Conservation (phyloP, 306 rosid genomes). For the Cucurbita argyrosperma region DNA sequence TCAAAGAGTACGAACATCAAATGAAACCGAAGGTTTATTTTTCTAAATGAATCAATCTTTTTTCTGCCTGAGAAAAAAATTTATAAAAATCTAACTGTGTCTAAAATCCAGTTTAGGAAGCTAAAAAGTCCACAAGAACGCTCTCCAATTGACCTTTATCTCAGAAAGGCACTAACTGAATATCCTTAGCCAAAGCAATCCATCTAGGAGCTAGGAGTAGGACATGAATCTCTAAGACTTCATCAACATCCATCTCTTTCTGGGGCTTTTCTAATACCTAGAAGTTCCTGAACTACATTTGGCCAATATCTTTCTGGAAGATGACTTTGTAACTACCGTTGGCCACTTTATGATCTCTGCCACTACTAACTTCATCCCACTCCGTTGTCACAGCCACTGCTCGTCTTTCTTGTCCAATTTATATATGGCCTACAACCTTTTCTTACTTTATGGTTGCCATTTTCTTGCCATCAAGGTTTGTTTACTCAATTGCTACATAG, state of each 20-base stretch:
- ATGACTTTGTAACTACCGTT: not conserved
- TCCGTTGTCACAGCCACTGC: not conserved
- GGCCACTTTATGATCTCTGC: not conserved
- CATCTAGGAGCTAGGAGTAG: not conserved
- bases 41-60: not conserved
- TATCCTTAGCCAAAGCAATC: not conserved
- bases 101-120: not conserved
- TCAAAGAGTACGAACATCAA: conserved; percentile 69
- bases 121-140: not conserved
- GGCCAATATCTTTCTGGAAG: not conserved
- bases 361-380: not conserved
- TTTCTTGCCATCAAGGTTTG: not conserved
- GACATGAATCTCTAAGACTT: not conserved
- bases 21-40: conserved; percentile 75
- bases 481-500: not conserved
- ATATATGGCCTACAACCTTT: not conserved
- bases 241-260: not conserved
- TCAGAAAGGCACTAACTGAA: not conserved
- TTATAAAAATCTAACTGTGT: not conserved
- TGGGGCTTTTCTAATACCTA: not conserved
- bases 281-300: not conserved
- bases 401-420: not conserved
- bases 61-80: not conserved
- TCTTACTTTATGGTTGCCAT: not conserved
- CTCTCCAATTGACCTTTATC: not conserved